Conservation (phyloP, 1,139 yeast species). For the Kurtzmaniella natalensis region DNA sequence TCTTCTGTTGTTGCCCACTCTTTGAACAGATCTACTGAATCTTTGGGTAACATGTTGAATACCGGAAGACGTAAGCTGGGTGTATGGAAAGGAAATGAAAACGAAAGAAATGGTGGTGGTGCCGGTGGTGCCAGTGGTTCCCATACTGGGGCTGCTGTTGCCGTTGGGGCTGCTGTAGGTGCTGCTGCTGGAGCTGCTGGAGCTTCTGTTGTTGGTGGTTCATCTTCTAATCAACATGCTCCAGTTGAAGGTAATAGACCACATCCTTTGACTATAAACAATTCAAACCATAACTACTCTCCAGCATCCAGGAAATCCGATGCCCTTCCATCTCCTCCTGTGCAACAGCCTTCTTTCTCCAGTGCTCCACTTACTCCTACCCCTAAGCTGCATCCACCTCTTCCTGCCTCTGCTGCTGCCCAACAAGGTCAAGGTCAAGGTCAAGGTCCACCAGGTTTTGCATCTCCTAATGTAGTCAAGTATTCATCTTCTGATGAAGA, state of each 20-base stretch:
- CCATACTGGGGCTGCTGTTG: slow-evolving; percentile 1
- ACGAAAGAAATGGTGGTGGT: too few relatives aligned
- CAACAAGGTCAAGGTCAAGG: slow-evolving; percentile 12
- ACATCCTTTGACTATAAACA: neutral
- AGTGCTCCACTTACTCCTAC: slow-evolving; percentile 9
- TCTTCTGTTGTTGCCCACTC: slow-evolving; percentile 17
- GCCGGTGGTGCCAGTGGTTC: slow-evolving; percentile 3
- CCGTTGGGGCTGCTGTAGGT: neutral
- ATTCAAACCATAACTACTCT: neutral
- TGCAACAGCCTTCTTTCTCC: slow-evolving; percentile 5
- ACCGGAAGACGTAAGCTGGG: slow-evolving; percentile 1
- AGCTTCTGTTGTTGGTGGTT: neutral
- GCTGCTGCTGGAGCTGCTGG: neutral
- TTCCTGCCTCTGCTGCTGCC: slow-evolving; percentile 7
- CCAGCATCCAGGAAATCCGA: neutral
- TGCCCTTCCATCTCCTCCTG: neutral
- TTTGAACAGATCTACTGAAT: slow-evolving; percentile 12
- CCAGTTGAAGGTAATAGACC: neutral
- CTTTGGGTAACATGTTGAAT: slow-evolving; percentile 8
- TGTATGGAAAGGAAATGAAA: neutral
- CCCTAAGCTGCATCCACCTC: slow-evolving; percentile 5
- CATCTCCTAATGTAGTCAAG: slow-evolving; percentile 27
- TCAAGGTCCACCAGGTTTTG: too few relatives aligned
- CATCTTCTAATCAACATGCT: neutral
- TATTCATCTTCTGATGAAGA: slow-evolving; percentile 22